These are phyloP conservation scores for Botryotinia calthae DNA, from an alignment of 2,329 filamentous ascomycete genomes.

Conservation along the genomic window DNA sequence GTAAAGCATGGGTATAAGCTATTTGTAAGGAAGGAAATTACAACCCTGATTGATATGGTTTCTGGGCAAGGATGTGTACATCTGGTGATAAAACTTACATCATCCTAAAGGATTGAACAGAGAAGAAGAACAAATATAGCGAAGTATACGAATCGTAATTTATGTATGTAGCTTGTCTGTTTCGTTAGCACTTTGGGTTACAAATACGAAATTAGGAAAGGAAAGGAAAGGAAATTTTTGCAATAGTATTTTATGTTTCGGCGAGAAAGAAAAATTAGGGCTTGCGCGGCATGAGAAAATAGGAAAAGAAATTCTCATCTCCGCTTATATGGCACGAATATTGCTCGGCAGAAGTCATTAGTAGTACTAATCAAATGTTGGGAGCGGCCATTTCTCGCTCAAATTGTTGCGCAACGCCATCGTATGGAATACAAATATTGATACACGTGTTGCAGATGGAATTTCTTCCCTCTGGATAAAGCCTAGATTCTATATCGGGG, in stretches of 20 bases:
- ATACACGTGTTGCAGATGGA: not conserved
- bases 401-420: not conserved
- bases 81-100: not conserved
- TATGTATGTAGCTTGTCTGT: not conserved
- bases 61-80: not conserved
- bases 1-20: not conserved
- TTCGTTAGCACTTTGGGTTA: not conserved
- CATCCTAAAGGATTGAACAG: not conserved
- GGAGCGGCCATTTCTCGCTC: not conserved
- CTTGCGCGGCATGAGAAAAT: not conserved
- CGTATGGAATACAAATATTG: not conserved
- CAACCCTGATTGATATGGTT: not conserved
- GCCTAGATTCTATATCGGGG: not conserved
- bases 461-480: accelerated
- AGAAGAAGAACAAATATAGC: not conserved
- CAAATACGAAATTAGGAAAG: not conserved
- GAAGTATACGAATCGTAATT: not conserved
- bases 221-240: not conserved
- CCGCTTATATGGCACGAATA: not conserved
- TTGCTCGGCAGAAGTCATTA: not conserved
- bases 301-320: not conserved
- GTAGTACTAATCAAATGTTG: not conserved
- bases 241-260: not conserved
- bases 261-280: not conserved
- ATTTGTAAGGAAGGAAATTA: not conserved